A percentile compares a stretch with the other conserved stretches of the same genome.
Conservation (phyloP, 2,329 filamentous ascomycete genomes). For the Diaporthe citri region DNA sequence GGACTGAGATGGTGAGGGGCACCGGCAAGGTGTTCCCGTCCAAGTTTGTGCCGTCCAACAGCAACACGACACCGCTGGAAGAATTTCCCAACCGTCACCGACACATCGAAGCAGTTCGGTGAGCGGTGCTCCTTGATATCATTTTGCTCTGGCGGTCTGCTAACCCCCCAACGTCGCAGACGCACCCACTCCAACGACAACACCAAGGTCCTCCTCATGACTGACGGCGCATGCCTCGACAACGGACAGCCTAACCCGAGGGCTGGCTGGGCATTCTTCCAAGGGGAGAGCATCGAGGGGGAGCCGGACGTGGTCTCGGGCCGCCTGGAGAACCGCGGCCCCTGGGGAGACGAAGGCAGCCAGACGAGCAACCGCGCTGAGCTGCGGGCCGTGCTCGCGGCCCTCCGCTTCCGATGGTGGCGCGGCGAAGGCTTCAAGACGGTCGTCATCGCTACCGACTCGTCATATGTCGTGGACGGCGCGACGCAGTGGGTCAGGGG, state of each 20-base stretch:
- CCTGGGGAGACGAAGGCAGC: conserved; percentile 50
- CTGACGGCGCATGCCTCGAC: background rate
- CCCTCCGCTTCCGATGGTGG: conserved; percentile 60
- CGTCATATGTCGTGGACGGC: conserved; percentile 62
- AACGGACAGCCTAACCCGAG: conserved; percentile 44
- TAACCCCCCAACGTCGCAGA: background rate
- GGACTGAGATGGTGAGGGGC: background rate
- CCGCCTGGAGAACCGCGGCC: conserved; percentile 57
- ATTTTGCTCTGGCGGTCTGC: background rate
- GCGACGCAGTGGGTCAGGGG: conserved; percentile 56
- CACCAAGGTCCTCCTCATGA: background rate
- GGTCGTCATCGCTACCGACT: conserved; percentile 67
- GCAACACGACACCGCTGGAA: background rate
- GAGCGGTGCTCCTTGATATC: background rate
- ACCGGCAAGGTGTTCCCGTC: background rate
- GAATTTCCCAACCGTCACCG: background rate
- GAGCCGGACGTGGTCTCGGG: conserved; percentile 42
- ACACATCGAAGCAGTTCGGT: background rate
- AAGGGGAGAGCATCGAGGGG: background rate
- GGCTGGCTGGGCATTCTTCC: conserved; percentile 56
- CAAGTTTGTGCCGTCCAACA: conserved; percentile 5
- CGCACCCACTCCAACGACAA: background rate
- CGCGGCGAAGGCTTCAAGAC: conserved; percentile 53
- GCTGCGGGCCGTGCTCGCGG: conserved; percentile 66
- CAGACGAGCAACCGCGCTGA: conserved; percentile 68